Percentiles rank a stretch among this genome's conserved stretches.
phyloP scores from a whole-genome alignment of 345 rosid genomes.

The Ceriops zippeliana region DNA sequence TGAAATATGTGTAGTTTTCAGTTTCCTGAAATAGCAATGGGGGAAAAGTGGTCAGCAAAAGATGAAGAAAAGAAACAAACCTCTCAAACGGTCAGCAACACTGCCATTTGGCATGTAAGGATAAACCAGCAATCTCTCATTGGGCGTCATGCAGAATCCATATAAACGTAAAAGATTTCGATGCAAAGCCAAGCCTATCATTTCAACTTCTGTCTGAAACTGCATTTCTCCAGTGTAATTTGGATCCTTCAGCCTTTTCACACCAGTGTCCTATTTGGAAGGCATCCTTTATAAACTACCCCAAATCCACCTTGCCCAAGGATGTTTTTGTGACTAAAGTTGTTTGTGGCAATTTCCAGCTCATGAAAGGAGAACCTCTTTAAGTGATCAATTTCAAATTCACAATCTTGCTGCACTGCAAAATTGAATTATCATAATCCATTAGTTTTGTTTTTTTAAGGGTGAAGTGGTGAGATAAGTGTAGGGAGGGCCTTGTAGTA shows the following conservation, averaged over 20 bases:
- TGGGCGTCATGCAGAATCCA: constrained; percentile 84
- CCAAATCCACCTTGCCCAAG: constrained; percentile 95
- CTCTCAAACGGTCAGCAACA: constrained; percentile 87
- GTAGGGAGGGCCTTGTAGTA: not conserved
- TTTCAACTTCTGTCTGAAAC: constrained; percentile 96
- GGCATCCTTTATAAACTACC: constrained; percentile 90
- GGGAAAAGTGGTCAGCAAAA: not conserved
- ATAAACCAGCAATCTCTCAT: constrained; percentile 87
- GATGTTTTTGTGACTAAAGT: constrained; percentile 71
- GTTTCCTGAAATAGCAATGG: not conserved
- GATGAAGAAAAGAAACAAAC: constrained; percentile 31
- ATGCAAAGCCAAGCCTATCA: constrained; percentile 95
- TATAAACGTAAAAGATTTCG: constrained; percentile 78
- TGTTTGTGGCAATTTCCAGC: constrained; percentile 70
- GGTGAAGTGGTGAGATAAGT: not conserved
- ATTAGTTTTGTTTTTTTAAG: too few species aligned
- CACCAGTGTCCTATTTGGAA: constrained; percentile 61
- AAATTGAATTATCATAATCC: constrained; percentile 10
- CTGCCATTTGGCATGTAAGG: constrained; percentile 98
- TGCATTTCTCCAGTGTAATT: constrained; percentile 82
- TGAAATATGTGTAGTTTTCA: not conserved
- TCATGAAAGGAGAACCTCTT: constrained; percentile 84
- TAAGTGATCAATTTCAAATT: constrained; percentile 77
- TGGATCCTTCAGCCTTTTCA: constrained; percentile 92
- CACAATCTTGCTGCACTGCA: constrained; percentile 85